phyloP scores from a whole-genome alignment of 495 filamentous ascomycete genomes.

The Aspergillus bertholletiae region DNA sequence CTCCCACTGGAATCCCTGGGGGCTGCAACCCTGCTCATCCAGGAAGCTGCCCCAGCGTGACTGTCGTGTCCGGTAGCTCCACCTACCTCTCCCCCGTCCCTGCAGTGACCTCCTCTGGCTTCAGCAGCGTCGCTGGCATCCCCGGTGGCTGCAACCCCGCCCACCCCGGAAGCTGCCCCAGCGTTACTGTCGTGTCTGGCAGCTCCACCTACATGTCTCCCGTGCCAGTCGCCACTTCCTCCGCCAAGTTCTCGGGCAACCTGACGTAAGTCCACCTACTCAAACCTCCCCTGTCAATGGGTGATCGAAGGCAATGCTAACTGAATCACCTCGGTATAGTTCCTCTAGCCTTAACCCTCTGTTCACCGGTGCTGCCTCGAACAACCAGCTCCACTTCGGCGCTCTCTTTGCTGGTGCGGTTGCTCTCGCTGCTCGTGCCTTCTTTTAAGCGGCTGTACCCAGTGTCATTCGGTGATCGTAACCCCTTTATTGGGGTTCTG shows the following conservation, averaged over 20 bases:
- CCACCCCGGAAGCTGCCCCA: background rate
- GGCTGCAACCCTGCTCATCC: background rate
- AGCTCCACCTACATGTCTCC: background rate
- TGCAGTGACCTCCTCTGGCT: background rate
- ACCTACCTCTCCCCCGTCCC: background rate
- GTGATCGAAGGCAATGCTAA: background rate
- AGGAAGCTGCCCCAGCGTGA: background rate
- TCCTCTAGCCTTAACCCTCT: background rate
- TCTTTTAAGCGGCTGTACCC: background rate
- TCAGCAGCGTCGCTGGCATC: background rate
- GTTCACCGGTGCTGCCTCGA: background rate
- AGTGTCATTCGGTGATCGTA: too few species aligned
- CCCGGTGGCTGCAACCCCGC: background rate
- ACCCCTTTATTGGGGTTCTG: too few species aligned
- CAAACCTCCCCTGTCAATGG: too few species aligned
- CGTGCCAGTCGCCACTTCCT: background rate
- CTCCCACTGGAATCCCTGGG: background rate
- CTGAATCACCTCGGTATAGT: background rate
- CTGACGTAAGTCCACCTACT: background rate
- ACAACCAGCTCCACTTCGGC: background rate
- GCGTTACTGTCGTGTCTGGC: background rate
- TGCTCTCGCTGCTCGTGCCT: background rate
- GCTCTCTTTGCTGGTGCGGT: background rate
- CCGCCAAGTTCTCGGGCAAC: background rate
- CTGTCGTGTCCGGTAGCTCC: background rate